Conservation (phyloP, 2,329 filamentous ascomycete genomes). For the Penicillium brevicompactum region DNA sequence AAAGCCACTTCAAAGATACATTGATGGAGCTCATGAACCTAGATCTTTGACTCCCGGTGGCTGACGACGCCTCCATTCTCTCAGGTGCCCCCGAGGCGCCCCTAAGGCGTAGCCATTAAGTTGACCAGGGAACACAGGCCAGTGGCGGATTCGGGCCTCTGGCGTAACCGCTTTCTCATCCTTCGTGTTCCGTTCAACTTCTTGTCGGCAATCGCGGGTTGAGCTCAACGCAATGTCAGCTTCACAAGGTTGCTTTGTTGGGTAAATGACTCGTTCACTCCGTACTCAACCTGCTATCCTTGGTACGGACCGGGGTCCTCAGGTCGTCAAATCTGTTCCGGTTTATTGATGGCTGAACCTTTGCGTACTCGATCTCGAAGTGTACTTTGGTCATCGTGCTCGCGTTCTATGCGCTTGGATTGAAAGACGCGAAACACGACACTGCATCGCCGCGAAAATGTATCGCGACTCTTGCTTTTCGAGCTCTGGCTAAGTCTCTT, state of each 20-base stretch:
- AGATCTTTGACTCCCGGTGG: constrained; percentile 4
- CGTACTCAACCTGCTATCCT: neutral
- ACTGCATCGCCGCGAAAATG: too few relatives aligned
- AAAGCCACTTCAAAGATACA: neutral
- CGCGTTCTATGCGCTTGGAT: neutral
- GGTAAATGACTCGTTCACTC: neutral
- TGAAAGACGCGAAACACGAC: too few relatives aligned
- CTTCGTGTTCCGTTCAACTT: constrained; percentile 4
- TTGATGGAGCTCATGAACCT: neutral
- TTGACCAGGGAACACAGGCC: constrained; percentile 8
- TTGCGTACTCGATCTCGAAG: neutral
- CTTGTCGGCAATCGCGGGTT: constrained; percentile 6
- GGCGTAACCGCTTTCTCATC: constrained; percentile 5
- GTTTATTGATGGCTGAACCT: neutral
- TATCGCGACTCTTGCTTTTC: too few relatives aligned
- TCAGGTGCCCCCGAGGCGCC: neutral
- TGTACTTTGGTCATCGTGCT: neutral
- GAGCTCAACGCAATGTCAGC: neutral
- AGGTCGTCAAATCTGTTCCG: neutral
- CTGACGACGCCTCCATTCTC: constrained; percentile 3
- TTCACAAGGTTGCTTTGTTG: constrained; percentile 1
- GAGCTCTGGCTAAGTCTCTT: too few relatives aligned
- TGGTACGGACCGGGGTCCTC: neutral
- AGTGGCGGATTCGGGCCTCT: constrained; percentile 8
- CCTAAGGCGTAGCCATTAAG: neutral